A percentile compares a stretch with the other conserved stretches of the same genome.
Evolutionary conservation across 768 basidiomycete genomes (phyloP).

Genomic region (Naematelia encephala): DNA sequence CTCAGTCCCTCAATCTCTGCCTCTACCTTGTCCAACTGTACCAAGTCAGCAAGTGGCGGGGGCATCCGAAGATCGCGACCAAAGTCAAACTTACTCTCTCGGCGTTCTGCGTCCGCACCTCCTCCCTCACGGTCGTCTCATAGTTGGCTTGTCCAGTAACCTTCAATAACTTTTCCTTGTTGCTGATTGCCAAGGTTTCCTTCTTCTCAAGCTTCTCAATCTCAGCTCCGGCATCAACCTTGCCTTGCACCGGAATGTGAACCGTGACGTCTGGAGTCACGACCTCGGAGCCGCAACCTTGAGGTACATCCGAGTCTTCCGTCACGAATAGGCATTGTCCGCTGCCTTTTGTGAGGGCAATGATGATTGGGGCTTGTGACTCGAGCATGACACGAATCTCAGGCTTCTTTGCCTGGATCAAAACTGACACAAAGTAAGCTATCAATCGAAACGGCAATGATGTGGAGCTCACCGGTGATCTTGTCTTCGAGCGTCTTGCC

Average conservation of each 20-base stretch:
- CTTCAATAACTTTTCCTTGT: slow-evolving; percentile 73
- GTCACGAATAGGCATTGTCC: slow-evolving; percentile 69
- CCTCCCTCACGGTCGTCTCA: slow-evolving; percentile 70
- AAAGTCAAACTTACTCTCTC: slow-evolving; percentile 65
- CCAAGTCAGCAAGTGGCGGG: neutral
- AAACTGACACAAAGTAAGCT: slow-evolving; percentile 51
- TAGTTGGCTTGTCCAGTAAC: slow-evolving; percentile 71
- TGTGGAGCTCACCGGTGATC: slow-evolving; percentile 31
- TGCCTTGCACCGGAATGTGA: slow-evolving; percentile 84
- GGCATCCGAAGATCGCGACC: slow-evolving; percentile 4
- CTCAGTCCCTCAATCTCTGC: slow-evolving; percentile 74
- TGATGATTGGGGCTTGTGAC: slow-evolving; percentile 70
- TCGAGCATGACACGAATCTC: slow-evolving; percentile 66
- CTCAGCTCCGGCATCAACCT: slow-evolving; percentile 83
- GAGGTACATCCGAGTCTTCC: slow-evolving; percentile 66
- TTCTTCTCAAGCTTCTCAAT: slow-evolving; percentile 89
- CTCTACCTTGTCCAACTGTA: slow-evolving; percentile 69
- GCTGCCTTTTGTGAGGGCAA: slow-evolving; percentile 82
- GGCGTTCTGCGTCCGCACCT: slow-evolving; percentile 67
- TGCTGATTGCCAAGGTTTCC: slow-evolving; percentile 65
- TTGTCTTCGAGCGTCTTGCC: slow-evolving; percentile 50
- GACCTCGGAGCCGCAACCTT: slow-evolving; percentile 80
- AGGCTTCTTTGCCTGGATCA: slow-evolving; percentile 66
- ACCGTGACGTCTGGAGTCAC: slow-evolving; percentile 71
- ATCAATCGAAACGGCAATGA: neutral